Conservation (phyloP, 2,329 filamentous ascomycete genomes). For the Chrysosphaeria jannelii region DNA sequence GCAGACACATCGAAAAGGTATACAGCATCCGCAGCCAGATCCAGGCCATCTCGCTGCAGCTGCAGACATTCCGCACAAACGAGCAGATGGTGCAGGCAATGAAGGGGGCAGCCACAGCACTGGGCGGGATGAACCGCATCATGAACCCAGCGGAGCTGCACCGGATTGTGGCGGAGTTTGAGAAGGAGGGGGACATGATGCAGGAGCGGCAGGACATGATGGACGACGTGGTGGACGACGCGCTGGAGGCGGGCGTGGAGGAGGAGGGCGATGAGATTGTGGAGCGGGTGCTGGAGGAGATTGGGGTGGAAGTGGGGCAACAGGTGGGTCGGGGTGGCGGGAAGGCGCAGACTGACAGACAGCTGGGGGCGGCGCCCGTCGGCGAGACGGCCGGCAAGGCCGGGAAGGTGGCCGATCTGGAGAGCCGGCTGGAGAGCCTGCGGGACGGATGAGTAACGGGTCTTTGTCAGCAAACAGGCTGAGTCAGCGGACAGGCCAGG, state of each 20-base stretch:
- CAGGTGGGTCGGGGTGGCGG: slow-evolving; percentile 46
- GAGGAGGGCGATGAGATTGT: slow-evolving; percentile 94
- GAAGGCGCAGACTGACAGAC: slow-evolving; percentile 68
- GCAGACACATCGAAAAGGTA: slow-evolving; percentile 85
- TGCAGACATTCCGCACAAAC: slow-evolving; percentile 79
- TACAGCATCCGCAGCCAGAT: slow-evolving; percentile 93
- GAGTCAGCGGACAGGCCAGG: no score
- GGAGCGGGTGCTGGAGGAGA: slow-evolving; percentile 86
- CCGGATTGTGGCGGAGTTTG: slow-evolving; percentile 95
- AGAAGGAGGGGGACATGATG: slow-evolving; percentile 97
- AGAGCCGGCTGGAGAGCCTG: slow-evolving; percentile 74
- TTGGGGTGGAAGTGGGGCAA: slow-evolving; percentile 77
- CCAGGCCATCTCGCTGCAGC: slow-evolving; percentile 70
- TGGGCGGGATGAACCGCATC: slow-evolving; percentile 88
- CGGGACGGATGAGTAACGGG: no score
- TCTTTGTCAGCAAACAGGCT: no score
- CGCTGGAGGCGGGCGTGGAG: slow-evolving; percentile 67
- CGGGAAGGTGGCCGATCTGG: slow-evolving; percentile 54
- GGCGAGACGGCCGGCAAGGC: slow-evolving; percentile 11
- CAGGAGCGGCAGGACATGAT: slow-evolving; percentile 98
- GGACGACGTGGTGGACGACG: slow-evolving; percentile 95
- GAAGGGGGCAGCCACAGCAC: slow-evolving; percentile 81
- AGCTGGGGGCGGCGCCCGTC: slow-evolving; percentile 30
- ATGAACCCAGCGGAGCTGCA: slow-evolving; percentile 94
- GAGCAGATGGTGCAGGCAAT: slow-evolving; percentile 99